phyloP scores from a whole-genome alignment of 2,329 filamentous ascomycete genomes.

The Cytospora chrysosperma region DNA sequence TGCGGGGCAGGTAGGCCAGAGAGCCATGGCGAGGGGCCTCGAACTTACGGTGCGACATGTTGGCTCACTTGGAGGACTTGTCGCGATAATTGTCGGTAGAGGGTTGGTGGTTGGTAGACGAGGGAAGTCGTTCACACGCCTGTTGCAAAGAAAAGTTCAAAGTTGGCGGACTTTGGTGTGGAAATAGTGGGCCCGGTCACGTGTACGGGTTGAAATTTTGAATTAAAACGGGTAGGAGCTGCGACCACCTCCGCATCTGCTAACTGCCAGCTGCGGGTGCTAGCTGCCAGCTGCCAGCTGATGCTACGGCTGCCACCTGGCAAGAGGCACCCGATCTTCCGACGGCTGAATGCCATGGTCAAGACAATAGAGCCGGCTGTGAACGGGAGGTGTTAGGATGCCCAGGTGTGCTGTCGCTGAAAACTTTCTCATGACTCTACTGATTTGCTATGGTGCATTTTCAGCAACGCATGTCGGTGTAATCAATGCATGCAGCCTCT shows the following conservation, averaged over 20 bases:
- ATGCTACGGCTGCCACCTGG: too few species aligned
- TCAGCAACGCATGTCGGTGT: background rate
- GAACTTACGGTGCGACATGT: constrained; percentile 56
- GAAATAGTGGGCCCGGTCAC: constrained; percentile 18
- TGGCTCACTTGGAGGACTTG: constrained; percentile 20
- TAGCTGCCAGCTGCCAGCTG: background rate
- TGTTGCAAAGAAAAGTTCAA: constrained; percentile 8
- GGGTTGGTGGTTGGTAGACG: constrained; percentile 12
- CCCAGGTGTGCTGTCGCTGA: too few species aligned
- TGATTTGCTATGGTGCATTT: background rate
- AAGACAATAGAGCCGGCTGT: too few species aligned
- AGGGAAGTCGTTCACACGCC: background rate
- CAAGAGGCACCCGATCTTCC: too few species aligned
- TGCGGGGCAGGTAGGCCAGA: constrained; percentile 82
- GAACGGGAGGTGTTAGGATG: too few species aligned
- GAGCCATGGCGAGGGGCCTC: constrained; percentile 94
- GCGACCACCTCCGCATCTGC: background rate
- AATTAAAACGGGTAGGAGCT: background rate
- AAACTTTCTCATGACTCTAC: background rate
- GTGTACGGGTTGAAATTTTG: background rate
- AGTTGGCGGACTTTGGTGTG: constrained; percentile 13
- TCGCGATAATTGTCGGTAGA: constrained; percentile 20
- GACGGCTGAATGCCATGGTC: too few species aligned
- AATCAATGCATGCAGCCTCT: background rate
- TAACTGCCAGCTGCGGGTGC: background rate